Evolutionary conservation across 768 basidiomycete species (phyloP).

Genomic region (Suillus occidentalis): DNA sequence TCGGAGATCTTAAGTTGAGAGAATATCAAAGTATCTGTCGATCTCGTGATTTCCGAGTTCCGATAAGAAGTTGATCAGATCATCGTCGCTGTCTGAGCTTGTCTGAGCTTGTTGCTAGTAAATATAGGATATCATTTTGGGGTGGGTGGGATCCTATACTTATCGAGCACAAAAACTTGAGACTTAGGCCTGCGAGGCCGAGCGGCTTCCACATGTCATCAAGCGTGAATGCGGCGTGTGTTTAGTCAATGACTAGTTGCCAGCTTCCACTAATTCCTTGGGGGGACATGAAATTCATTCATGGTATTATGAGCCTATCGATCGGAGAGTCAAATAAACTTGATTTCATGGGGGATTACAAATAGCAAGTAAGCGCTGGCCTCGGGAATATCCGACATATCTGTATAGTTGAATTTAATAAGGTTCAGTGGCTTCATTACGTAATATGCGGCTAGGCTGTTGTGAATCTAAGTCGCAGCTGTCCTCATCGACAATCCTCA

Average conservation of each 20-base stretch:
- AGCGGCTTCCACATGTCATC: no score
- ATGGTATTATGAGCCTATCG: not conserved
- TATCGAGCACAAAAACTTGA: not conserved
- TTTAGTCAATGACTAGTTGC: no score
- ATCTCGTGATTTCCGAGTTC: not conserved
- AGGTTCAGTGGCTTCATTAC: conserved; percentile 27
- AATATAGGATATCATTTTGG: not conserved
- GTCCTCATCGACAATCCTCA: conserved; percentile 36
- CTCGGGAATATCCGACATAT: not conserved
- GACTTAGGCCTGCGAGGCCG: not conserved
- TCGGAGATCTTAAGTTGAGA: not conserved
- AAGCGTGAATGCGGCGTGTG: no score
- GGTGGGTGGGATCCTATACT: not conserved
- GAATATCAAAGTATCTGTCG: not conserved
- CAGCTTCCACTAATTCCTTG: no score
- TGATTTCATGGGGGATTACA: not conserved
- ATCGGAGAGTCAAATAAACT: not conserved
- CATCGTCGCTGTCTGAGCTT: not conserved
- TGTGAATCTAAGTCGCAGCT: conserved; percentile 10
- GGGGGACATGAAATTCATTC: no score
- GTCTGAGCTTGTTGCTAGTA: no score
- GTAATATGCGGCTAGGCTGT: conserved; percentile 11
- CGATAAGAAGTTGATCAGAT: not conserved
- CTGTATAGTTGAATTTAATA: conserved; percentile 22
- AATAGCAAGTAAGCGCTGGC: no score